Conservation (phyloP, 495 filamentous ascomycete species). For the Penicillium argentinense region DNA sequence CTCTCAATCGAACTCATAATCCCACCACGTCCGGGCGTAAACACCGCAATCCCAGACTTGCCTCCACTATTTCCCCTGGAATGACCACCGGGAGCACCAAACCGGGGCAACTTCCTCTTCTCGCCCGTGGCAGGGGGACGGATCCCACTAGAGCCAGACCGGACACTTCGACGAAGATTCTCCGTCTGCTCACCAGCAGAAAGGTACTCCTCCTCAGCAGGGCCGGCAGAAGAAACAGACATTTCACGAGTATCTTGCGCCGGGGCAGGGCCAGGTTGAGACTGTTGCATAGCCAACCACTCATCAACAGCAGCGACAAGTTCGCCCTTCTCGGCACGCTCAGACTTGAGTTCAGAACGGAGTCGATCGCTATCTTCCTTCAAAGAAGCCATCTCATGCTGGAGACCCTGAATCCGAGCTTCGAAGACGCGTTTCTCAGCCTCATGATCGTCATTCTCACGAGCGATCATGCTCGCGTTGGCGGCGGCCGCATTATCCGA, state of each 20-base stretch:
- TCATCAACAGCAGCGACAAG: slow-evolving; percentile 91
- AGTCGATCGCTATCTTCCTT: slow-evolving; percentile 65
- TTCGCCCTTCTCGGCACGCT: slow-evolving; percentile 90
- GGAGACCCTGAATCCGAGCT: slow-evolving; percentile 68
- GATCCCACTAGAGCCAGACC: slow-evolving; percentile 30
- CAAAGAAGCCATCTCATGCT: slow-evolving; percentile 63
- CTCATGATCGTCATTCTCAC: slow-evolving; percentile 52
- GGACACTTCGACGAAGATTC: slow-evolving; percentile 26
- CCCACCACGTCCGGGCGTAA: slow-evolving; percentile 51
- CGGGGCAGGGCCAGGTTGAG: slow-evolving; percentile 19
- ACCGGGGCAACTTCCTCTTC: slow-evolving; percentile 35
- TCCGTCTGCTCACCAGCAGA: slow-evolving; percentile 21
- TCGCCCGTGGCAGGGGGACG: slow-evolving; percentile 37
- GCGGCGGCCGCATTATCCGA: slow-evolving; percentile 52
- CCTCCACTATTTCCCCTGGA: slow-evolving; percentile 40
- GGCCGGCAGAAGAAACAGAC: slow-evolving; percentile 22
- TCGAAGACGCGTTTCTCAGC: slow-evolving; percentile 52
- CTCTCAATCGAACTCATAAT: slow-evolving; percentile 73
- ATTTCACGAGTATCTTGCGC: slow-evolving; percentile 13
- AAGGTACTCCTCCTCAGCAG: slow-evolving; percentile 11
- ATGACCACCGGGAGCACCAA: slow-evolving; percentile 32
- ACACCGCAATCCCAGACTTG: slow-evolving; percentile 44
- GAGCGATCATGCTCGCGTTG: slow-evolving; percentile 33
- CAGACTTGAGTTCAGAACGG: slow-evolving; percentile 61
- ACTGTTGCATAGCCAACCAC: slow-evolving; percentile 64